Percentiles rank a stretch among this genome's conserved stretches.
phyloP scores from a whole-genome alignment of 2,329 filamentous ascomycete genomes.

The Colletotrichum tropicicola region DNA sequence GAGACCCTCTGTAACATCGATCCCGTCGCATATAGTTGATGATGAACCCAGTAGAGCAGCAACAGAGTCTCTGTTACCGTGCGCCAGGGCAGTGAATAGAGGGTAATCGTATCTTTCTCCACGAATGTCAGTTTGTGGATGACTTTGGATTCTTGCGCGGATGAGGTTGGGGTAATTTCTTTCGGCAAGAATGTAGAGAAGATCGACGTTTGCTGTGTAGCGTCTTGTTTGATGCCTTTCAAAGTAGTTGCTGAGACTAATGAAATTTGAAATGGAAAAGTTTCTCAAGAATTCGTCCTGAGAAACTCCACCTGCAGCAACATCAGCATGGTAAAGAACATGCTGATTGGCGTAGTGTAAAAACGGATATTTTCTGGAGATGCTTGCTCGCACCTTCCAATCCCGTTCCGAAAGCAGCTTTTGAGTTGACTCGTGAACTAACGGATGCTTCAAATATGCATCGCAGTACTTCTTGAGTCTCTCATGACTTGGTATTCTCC shows the following conservation, averaged over 20 bases:
- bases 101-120: not conserved
- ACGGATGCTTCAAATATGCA: constrained; percentile 43
- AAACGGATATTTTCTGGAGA: constrained; percentile 43
- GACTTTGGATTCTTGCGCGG: constrained; percentile 33
- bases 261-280: constrained; percentile 40
- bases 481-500: constrained; percentile 48
- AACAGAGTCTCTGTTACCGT: not conserved
- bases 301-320: constrained; percentile 36
- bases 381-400: no score
- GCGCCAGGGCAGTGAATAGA: not conserved
- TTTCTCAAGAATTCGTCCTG: constrained; percentile 42
- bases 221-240: constrained; percentile 35
- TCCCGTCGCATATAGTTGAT: not conserved
- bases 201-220: constrained; percentile 35
- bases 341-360: constrained; percentile 53
- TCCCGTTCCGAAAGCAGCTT: not conserved
- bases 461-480: constrained; percentile 53
- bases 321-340: constrained; percentile 51
- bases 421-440: not conserved
- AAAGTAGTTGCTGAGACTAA: constrained; percentile 40
- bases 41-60: not conserved
- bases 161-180: constrained; percentile 37
- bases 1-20: not conserved
- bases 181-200: constrained; percentile 47
- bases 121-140: not conserved